Base-by-base conservation (phyloP, 305 asterid genomes). In the Withania somnifera region DNA sequence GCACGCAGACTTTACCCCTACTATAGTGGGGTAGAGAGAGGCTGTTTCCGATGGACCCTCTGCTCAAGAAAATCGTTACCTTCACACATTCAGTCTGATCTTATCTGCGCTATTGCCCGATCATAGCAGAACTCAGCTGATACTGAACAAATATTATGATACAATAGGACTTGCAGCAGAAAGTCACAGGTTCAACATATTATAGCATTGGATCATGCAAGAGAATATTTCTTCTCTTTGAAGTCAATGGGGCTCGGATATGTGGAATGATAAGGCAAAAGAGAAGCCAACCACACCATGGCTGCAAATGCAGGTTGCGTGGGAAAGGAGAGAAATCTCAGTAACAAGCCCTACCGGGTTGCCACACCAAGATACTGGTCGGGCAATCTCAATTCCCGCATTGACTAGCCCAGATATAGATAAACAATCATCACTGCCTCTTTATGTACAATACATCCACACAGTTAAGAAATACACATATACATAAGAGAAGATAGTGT, bases 341-440 rank as follows among this genome's bases (percentile, higher is more conserved):
- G 13, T 38, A 32, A 20, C 57, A 71, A 3, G 8, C 38, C 57
- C 22, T 22, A 7, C 38, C 20, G 9, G 8, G 51, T n/a, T n/a
- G 50, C 30, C 76, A 71, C 9, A 5, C 54, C 54, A 40, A 40
- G 19, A 20, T 68, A 4, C 5, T 3, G 81, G 45, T 54, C 5
- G 15, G 58, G 42, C 38, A 22, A 81, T 69, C 80, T 81, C 81
- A 57, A 53, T 14, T 14, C 80, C 58, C 15, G 30, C 24, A 45
- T 69, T 36, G 30, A 32, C 58, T n/a, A 67, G 19, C 53, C 77
- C 6, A n/a, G 26, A 36, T 19, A 67, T 19, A 67, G 69, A 13
- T 26, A 28, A 6, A 67, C 19, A 28, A 67, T 67, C 75, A 67
- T 77, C 82, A 78, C 82, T 22, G 82, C 79, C 85, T 78, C 82